These are phyloP conservation scores for Talaromyces sp. DNA, from an alignment of 2,329 filamentous ascomycete genomes.

Conservation along the genomic window DNA sequence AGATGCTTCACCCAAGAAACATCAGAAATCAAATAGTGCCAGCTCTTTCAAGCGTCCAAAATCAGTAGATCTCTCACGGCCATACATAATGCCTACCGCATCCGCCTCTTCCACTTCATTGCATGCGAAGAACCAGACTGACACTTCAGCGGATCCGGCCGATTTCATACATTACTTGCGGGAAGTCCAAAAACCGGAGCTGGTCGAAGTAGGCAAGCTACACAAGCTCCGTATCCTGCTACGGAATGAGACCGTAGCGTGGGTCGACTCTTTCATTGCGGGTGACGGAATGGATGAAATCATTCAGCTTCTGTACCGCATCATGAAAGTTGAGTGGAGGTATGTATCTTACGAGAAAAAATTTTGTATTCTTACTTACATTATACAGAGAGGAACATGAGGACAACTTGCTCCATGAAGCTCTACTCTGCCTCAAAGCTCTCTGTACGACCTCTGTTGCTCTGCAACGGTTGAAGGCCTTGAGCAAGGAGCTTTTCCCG, in stretches of 20 bases:
- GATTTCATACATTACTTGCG: slow-evolving; percentile 85
- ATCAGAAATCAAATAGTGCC: slow-evolving; percentile 60
- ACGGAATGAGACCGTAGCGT: slow-evolving; percentile 90
- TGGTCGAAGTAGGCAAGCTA: slow-evolving; percentile 88
- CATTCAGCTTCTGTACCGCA: slow-evolving; percentile 79
- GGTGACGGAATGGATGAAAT: slow-evolving; percentile 92
- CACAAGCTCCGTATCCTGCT: slow-evolving; percentile 88
- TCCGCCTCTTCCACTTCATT: slow-evolving; percentile 52
- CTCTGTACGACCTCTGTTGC: slow-evolving; percentile 88
- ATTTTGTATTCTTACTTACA: not conserved
- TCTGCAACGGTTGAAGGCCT: slow-evolving; percentile 73
- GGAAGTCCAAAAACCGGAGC: slow-evolving; percentile 75
- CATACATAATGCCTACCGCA: slow-evolving; percentile 54
- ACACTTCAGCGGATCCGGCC: slow-evolving; percentile 68
- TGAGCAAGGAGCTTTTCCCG: slow-evolving; percentile 79
- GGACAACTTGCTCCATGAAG: slow-evolving; percentile 86
- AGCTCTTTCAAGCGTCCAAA: slow-evolving; percentile 67
- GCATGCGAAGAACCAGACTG: slow-evolving; percentile 65
- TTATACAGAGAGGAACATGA: slow-evolving; percentile 80
- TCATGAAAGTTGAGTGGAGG: slow-evolving; percentile 96
- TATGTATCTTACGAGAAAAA: slow-evolving; percentile 42
- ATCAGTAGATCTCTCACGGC: slow-evolving; percentile 66
- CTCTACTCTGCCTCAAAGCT: slow-evolving; percentile 87
- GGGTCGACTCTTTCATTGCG: slow-evolving; percentile 89
- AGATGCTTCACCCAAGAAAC: slow-evolving; percentile 71